Evolutionary conservation across 2,329 filamentous ascomycete genomes (phyloP), one percentile per base, ranked within the genome.

Genomic region (Dendryphion nanum): DNA sequence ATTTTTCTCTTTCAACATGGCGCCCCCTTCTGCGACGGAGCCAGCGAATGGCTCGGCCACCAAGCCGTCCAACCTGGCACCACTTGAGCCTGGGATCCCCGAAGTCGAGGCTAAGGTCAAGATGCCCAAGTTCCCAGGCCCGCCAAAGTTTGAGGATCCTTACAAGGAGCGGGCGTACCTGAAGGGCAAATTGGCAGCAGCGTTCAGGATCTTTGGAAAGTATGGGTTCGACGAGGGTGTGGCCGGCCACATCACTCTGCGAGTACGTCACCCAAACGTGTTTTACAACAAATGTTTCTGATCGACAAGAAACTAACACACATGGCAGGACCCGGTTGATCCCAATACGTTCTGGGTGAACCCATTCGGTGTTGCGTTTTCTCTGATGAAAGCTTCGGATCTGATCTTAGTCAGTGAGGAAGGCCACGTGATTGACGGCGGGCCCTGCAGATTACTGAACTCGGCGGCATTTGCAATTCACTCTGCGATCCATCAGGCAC

Each of bases 271-370:
- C 21, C n/a, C 19, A n/a, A n/a, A n/a, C n/a, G n/a, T n/a, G n/a
- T n/a, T n/a, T n/a, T 3, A 33, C 18, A 21, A 13, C 8, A 37
- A 33, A 15, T 3, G 13, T 1, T 4, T 16, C 24, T 42, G 14
- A 37, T 18, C 16, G 12, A 12, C 15, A 6, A 18, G 10, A 17
- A 30, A 12, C 29, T 13, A 6, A 33, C 31, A 10, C 17, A 19
- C 17, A 33, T 15, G 3, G 2, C 30, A 64, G 61, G 64, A 83
- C 44, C 81, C 81, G 0, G 73, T 83, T 5, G 73, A 81, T 26
- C 75, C 77, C 0, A 61, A 68, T 4, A 77, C 73, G 0, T 83
- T 83, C 64, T 83, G 80, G 81, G 78, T 85, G 4, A 85, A 85
- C 48, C 82, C 81, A 0, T 81, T 84, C 39, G 80, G 80, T 8